Conservation (phyloP, 2,329 filamentous ascomycete genomes). For the Sporothrix variecibatus region DNA sequence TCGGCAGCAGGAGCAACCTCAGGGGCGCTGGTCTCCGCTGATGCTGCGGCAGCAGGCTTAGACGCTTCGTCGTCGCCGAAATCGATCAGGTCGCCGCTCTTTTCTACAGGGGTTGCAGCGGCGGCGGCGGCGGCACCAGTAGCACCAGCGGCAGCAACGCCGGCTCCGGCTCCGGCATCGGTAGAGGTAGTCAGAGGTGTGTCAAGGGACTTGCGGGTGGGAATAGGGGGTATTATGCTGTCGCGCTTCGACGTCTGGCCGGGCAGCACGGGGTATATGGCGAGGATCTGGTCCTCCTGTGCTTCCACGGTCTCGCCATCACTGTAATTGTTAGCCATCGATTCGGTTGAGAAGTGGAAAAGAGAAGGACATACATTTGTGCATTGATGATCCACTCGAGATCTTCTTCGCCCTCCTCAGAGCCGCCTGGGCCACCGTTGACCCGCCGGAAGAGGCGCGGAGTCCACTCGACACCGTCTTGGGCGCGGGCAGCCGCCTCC, state of each 20-base stretch:
- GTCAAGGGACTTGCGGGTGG: constrained; percentile 32
- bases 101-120: constrained; percentile 25
- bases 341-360: not conserved
- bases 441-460: constrained; percentile 82
- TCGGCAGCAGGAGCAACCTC: constrained; percentile 26
- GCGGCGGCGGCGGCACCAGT: constrained; percentile 27
- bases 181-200: not conserved
- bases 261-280: constrained; percentile 80
- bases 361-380: constrained; percentile 61
- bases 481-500: constrained; percentile 77
- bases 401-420: constrained; percentile 81
- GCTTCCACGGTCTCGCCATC: constrained; percentile 67
- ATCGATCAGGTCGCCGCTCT: constrained; percentile 55
- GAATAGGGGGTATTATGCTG: constrained; percentile 58
- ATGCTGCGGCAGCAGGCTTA: constrained; percentile 21
- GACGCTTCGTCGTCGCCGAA: constrained; percentile 50
- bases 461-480: constrained; percentile 82
- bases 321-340: constrained; percentile 12
- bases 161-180: constrained; percentile 25
- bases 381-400: constrained; percentile 95
- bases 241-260: constrained; percentile 65
- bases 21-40: constrained; percentile 16
- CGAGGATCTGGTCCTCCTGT: constrained; percentile 78
- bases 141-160: constrained; percentile 29
- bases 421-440: constrained; percentile 66